Base-by-base conservation (phyloP, 106 monocot species). In the Platanthera guangdongensis region DNA sequence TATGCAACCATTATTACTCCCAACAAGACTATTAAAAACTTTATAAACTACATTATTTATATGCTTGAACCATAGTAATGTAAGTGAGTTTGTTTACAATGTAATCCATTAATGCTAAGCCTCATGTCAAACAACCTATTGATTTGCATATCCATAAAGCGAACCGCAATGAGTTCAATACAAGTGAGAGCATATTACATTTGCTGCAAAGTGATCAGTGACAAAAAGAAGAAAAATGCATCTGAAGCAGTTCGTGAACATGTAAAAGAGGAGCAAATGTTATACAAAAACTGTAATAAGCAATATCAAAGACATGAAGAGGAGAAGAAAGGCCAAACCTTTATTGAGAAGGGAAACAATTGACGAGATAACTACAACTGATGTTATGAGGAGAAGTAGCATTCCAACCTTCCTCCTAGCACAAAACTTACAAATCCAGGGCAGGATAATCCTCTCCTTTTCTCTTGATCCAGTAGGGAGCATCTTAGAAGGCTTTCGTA, bases 331-430 rank as follows among this genome's bases (percentile, higher is more conserved):
- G 47, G 15, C 9, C 39, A 28, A 22, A 87, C 87, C 84, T 84
- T 80, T 82, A 39, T 45, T 82, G 21, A 82, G 22, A 8, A 50
- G 80, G 13, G 77, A 77, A 52, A 82, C 32, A 73, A 82, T 77
- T 16, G 82, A 84, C 30, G 80, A 50, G 51, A 87, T 45, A 5
- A 84, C 84, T 15, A 76, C 79, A 50, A 75, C 59, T 9, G 87
- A 87, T 0, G 69, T 52, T 21, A 84, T 10, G 18, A 83, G 32
- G n/a, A 87, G 30, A 39, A 87, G 80, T 16, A 84, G 32, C 84
- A 87, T 87, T 32, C 82, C 82, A 16, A 82, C 82, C 77, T 78
- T 82, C 73, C 82, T 79, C 60, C 79, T 74, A 13, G 79, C 76
- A 9, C 67, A 77, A 3, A 82, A 8, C 78, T 80, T 87, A 59